Base-by-base conservation (phyloP, 805 yeast genomes). In the Jamesozyma gamospora region DNA sequence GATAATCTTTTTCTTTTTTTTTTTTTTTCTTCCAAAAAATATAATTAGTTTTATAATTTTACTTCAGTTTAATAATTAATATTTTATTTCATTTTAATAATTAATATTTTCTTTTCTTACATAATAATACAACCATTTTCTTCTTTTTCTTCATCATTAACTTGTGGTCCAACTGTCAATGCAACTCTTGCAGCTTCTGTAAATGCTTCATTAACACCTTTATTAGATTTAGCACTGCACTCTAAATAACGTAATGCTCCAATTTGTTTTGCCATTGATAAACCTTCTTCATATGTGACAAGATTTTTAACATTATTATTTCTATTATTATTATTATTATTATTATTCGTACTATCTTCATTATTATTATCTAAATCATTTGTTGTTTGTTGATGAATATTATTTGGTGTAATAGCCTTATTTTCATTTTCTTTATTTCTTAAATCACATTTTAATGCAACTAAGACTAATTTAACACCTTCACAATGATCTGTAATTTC, bases 121-220 rank as follows among this genome's bases (percentile, higher is more conserved):
- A 69, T 66, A 48, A 69, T 59, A 26, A 56, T 53, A 58, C 73
- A 69, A 35, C 60, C 45, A 34, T 58, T 55, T 12, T 58, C 53
- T 18, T 47, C 43, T 7, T 57, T 60, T n/a, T 55, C 60, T 9
- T 56, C 55, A 45, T 66, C 65, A 37, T 75, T 77, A 40, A 88
- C 90, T 64, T 79, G 84, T 37, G 94, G 83, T 56, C 77, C 84
- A 12, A 95, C 95, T 46, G 83, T 80, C 50, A 90, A 70, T 2
- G 96, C 97, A 55, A 95, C 88, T 60, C 98, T 79, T 7, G 97
- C 96, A 33, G 97, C 98, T 65, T 92, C 98, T 0, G 96, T 87
- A 60, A 92, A 92, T 9, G 96, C 97, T 66, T 92, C 98, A 56
- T 94, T 92, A n/a, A 92, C 98, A 49, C 98, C 98, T 56, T 94